Evolutionary conservation across 306 rosid genomes (phyloP).

Genomic region (Gillenia trifoliata): DNA sequence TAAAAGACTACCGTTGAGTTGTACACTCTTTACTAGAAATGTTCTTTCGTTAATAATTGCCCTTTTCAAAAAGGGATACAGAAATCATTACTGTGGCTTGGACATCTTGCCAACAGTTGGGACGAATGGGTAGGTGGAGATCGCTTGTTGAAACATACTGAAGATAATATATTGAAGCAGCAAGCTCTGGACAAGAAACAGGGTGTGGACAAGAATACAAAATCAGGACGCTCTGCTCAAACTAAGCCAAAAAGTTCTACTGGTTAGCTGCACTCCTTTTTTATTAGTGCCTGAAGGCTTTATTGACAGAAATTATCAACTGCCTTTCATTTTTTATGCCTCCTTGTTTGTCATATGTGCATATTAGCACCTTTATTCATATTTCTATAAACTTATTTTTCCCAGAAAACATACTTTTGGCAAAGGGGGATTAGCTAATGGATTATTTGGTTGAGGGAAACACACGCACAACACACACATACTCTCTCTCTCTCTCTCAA

Average conservation of each 20-base stretch:
- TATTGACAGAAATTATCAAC: not conserved
- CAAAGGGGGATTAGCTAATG: not conserved
- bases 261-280: slow-evolving; percentile 35
- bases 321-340: not conserved
- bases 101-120: slow-evolving; percentile 94
- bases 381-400: too few species aligned
- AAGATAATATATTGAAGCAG: slow-evolving; percentile 69
- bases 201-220: slow-evolving; percentile 62
- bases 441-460: not conserved
- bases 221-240: slow-evolving; percentile 67
- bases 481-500: not conserved
- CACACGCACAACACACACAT: too few species aligned
- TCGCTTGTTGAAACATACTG: slow-evolving; percentile 68
- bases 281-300: not conserved
- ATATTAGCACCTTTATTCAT: not conserved
- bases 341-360: not conserved
- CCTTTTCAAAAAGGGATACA: slow-evolving; percentile 47
- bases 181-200: slow-evolving; percentile 62
- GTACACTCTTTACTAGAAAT: slow-evolving; percentile 5
- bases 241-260: slow-evolving; percentile 54
- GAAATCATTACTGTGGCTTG: slow-evolving; percentile 57
- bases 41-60: slow-evolving; percentile 36
- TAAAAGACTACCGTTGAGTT: slow-evolving; percentile 1
- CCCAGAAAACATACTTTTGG: not conserved
- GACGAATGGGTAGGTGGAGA: slow-evolving; percentile 91